Evolutionary conservation across 2,329 filamentous ascomycete species (phyloP).

Genomic region (Colletotrichum noveboracense): DNA sequence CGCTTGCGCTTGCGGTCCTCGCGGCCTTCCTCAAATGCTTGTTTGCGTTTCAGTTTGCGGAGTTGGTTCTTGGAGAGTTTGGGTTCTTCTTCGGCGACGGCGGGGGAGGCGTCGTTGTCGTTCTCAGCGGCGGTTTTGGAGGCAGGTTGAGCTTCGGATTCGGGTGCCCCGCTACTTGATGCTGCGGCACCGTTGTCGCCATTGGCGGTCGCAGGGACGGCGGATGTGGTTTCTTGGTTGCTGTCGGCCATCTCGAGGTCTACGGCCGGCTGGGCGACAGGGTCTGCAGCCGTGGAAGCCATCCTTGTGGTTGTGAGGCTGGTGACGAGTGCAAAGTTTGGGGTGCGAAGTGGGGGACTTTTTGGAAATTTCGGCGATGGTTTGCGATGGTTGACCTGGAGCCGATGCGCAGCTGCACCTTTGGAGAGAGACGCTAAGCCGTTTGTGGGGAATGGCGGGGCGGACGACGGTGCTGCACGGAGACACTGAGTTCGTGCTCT

Average conservation of each 20-base stretch:
- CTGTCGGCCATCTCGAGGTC: neutral
- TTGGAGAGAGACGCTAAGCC: neutral
- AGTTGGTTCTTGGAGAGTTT: constrained; percentile 82
- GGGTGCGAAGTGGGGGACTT: constrained; percentile 15
- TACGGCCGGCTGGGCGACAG: neutral
- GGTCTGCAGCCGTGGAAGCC: neutral
- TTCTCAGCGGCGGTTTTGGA: neutral
- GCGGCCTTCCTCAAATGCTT: constrained; percentile 78
- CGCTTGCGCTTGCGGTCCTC: constrained; percentile 59
- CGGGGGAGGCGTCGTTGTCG: neutral
- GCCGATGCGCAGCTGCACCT: neutral
- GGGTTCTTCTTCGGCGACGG: neutral
- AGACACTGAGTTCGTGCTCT: neutral
- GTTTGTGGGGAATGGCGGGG: neutral
- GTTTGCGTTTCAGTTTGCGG: constrained; percentile 76
- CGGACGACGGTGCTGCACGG: neutral
- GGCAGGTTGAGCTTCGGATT: neutral
- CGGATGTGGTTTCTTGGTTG: neutral
- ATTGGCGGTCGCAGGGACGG: neutral
- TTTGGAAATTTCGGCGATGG: constrained; percentile 17
- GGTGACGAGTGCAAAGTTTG: neutral
- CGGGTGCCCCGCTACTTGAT: neutral
- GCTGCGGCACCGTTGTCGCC: neutral
- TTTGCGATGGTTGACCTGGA: neutral
- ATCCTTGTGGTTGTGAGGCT: neutral